These are phyloP conservation scores for Nigrospora sphaerica DNA, from an alignment of 2,329 filamentous ascomycete genomes.

Conservation along the genomic window DNA sequence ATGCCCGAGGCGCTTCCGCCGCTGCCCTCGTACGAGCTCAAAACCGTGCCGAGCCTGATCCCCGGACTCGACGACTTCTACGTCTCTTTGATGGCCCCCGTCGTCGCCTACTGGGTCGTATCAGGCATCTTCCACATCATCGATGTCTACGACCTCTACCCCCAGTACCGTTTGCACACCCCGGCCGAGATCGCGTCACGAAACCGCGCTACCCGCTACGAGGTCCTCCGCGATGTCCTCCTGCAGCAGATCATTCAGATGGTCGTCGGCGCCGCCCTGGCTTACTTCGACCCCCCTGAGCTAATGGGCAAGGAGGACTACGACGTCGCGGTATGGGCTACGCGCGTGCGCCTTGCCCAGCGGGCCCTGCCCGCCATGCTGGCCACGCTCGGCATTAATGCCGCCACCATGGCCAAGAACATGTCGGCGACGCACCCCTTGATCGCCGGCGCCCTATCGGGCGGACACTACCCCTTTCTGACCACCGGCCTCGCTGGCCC, in stretches of 20 bases:
- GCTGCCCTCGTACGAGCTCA: constrained; percentile 73
- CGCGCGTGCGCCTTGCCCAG: constrained; percentile 71
- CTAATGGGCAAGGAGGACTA: constrained; percentile 73
- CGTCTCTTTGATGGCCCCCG: constrained; percentile 66
- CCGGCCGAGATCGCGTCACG: constrained; percentile 83
- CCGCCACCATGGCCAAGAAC: constrained; percentile 66
- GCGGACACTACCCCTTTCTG: constrained; percentile 73
- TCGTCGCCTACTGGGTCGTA: constrained; percentile 81
- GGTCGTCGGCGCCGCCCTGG: constrained; percentile 58
- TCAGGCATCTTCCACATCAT: constrained; percentile 84
- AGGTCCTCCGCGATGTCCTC: constrained; percentile 85
- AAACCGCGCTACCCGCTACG: constrained; percentile 77
- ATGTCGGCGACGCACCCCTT: constrained; percentile 64
- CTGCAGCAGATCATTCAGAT: constrained; percentile 90
- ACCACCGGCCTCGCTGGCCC: constrained; percentile 48
- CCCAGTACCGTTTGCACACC: constrained; percentile 89
- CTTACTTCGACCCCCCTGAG: constrained; percentile 65
- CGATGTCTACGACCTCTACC: constrained; percentile 78
- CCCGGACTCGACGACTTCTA: constrained; percentile 76
- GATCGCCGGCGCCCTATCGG: constrained; percentile 68
- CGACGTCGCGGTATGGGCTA: constrained; percentile 86
- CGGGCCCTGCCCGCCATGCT: constrained; percentile 68
- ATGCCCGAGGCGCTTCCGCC: constrained; percentile 65
- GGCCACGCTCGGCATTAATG: constrained; percentile 67
- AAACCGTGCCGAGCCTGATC: constrained; percentile 63